Evolutionary conservation across 345 rosid species (phyloP).

Genomic region (Brassica incana): DNA sequence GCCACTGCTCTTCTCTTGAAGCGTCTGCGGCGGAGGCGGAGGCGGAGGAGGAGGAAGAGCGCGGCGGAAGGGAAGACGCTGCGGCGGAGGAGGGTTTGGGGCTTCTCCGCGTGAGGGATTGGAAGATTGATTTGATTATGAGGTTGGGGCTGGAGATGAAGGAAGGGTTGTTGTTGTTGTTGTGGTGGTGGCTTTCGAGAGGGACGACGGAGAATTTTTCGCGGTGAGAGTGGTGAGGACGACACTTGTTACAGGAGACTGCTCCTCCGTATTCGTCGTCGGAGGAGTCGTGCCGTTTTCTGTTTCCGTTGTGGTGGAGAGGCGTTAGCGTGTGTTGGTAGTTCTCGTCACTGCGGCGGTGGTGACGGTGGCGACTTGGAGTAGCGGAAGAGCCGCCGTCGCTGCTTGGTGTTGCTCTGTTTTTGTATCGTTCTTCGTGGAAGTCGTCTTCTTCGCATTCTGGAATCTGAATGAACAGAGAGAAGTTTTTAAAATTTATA

Average conservation of each 20-base stretch:
- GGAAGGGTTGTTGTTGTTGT: slow-evolving; percentile 40
- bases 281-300: slow-evolving; percentile 48
- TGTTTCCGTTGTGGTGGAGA: slow-evolving; percentile 53
- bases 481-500: background rate
- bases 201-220: slow-evolving; percentile 89
- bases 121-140: slow-evolving; percentile 66
- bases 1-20: slow-evolving; percentile 74
- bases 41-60: slow-evolving; percentile 33
- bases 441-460: slow-evolving; percentile 65
- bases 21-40: slow-evolving; percentile 26
- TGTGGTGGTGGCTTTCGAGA: slow-evolving; percentile 51
- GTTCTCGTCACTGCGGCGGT: slow-evolving; percentile 47
- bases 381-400: slow-evolving; percentile 43
- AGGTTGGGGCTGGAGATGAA: slow-evolving; percentile 78
- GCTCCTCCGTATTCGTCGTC: slow-evolving; percentile 36
- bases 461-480: slow-evolving; percentile 61
- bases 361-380: slow-evolving; percentile 42
- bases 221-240: slow-evolving; percentile 69
- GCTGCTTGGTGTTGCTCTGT: slow-evolving; percentile 43
- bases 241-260: slow-evolving; percentile 82
- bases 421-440: slow-evolving; percentile 37
- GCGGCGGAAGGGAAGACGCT: slow-evolving; percentile 23
- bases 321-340: slow-evolving; percentile 62
- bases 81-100: slow-evolving; percentile 47
- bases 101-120: slow-evolving; percentile 62